A percentile compares a stretch with the other conserved stretches of the same genome.
Conservation (phyloP, 495 filamentous ascomycete genomes). For the Articulospora tetracladia region DNA sequence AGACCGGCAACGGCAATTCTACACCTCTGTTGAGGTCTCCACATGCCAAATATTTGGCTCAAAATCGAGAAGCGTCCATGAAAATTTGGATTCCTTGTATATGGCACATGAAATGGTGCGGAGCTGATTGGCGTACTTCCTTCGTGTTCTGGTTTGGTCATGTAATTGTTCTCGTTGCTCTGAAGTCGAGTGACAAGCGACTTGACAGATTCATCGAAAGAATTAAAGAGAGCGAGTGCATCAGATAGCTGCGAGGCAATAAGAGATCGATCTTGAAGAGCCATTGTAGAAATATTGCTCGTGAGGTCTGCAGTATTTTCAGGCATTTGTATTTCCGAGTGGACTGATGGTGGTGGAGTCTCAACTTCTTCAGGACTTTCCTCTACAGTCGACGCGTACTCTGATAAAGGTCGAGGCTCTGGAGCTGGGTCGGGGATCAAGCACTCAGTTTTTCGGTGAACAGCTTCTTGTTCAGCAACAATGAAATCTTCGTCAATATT, state of each 20-base stretch:
- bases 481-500: background rate
- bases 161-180: background rate
- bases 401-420: background rate
- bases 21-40: background rate
- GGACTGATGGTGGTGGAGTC: background rate
- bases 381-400: background rate
- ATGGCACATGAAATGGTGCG: conserved; percentile 5
- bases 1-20: conserved; percentile 8
- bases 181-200: background rate
- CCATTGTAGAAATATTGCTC: background rate
- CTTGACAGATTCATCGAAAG: background rate
- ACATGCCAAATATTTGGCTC: conserved; percentile 7
- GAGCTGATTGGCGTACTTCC: background rate
- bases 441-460: no score
- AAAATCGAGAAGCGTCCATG: background rate
- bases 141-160: background rate
- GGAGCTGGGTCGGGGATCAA: background rate
- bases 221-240: background rate
- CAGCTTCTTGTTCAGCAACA: no score
- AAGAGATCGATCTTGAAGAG: background rate
- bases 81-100: conserved; percentile 4
- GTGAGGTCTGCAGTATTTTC: background rate
- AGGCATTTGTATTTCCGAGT: background rate
- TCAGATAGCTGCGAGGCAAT: conserved; percentile 1
- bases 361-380: background rate